phyloP scores from a whole-genome alignment of 1,284 basidiomycete genomes.

The Schizophyllum amplum region DNA sequence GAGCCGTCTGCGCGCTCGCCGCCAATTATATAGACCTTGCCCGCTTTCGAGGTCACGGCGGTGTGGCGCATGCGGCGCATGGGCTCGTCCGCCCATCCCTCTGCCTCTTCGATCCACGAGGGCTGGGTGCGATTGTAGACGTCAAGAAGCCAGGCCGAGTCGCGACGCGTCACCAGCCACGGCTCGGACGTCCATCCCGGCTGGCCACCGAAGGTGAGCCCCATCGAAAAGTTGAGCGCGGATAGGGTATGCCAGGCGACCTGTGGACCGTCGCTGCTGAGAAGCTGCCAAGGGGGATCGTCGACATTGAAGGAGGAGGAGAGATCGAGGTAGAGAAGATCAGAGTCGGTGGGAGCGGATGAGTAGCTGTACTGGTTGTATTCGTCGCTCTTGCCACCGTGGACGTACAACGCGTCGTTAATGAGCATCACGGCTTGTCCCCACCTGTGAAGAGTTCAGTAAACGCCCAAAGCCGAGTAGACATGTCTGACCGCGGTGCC shows the following conservation, averaged over 20 bases:
- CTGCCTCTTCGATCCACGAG: conserved; percentile 38
- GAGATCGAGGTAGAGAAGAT: conserved; percentile 64
- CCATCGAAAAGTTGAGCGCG: conserved; percentile 41
- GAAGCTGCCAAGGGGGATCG: conserved; percentile 59
- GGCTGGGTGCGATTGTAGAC: conserved; percentile 30
- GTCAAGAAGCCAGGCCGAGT: conserved; percentile 58
- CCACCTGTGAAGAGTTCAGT: conserved; percentile 48
- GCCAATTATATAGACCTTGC: conserved; percentile 59
- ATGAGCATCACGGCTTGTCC: conserved; percentile 64
- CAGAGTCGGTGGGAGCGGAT: conserved; percentile 64
- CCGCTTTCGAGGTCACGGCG: conserved; percentile 38
- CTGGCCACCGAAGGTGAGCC: conserved; percentile 71
- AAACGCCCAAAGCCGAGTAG: background rate
- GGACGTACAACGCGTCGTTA: conserved; percentile 56
- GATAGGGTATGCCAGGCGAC: conserved; percentile 80
- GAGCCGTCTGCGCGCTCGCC: conserved; percentile 78
- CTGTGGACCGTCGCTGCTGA: conserved; percentile 46
- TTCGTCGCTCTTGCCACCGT: conserved; percentile 73
- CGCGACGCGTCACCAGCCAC: conserved; percentile 40
- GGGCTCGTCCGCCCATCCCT: conserved; percentile 61
- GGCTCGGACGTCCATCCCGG: conserved; percentile 42
- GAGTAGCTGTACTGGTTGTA: conserved; percentile 64
- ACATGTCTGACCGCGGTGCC: conserved; percentile 6
- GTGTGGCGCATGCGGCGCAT: conserved; percentile 68
- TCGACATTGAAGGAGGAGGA: conserved; percentile 46